A percentile compares a stretch with the other conserved stretches of the same genome.
Conservation (phyloP, 371 early-diverging fungal genomes). For the Paraphysoderma sedebokerense region DNA sequence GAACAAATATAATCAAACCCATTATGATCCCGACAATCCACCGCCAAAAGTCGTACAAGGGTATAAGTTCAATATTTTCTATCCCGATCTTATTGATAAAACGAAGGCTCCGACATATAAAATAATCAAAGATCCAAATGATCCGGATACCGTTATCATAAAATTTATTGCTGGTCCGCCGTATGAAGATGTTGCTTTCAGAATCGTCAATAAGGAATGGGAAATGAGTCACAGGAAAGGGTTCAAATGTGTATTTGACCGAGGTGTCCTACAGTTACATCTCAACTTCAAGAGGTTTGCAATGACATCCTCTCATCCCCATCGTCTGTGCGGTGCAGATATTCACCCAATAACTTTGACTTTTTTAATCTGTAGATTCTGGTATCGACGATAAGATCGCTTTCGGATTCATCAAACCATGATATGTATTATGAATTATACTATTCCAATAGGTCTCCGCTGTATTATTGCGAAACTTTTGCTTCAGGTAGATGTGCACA, state of each 20-base stretch:
- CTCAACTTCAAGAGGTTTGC: slow-evolving; percentile 78
- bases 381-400: no score
- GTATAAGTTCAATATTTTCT: slow-evolving; percentile 91
- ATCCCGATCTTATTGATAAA: slow-evolving; percentile 88
- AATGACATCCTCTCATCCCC: slow-evolving; percentile 1
- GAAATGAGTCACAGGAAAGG: slow-evolving; percentile 82
- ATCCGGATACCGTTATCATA: slow-evolving; percentile 51
- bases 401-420: no score
- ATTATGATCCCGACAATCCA: slow-evolving; percentile 90
- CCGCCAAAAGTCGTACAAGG: slow-evolving; percentile 95
- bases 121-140: slow-evolving; percentile 50
- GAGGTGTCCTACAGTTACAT: slow-evolving; percentile 77
- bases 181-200: slow-evolving; percentile 90
- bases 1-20: slow-evolving; percentile 97
- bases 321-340: neutral
- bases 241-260: slow-evolving; percentile 75
- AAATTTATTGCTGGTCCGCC: slow-evolving; percentile 86
- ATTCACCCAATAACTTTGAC: slow-evolving; percentile 5
- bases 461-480: no score
- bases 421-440: no score
- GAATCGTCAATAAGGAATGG: slow-evolving; percentile 90
- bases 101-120: slow-evolving; percentile 70
- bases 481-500: no score
- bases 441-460: no score
- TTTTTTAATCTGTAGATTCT: no score